phyloP scores from a whole-genome alignment of 345 rosid species.

The Raphanus sativus region DNA sequence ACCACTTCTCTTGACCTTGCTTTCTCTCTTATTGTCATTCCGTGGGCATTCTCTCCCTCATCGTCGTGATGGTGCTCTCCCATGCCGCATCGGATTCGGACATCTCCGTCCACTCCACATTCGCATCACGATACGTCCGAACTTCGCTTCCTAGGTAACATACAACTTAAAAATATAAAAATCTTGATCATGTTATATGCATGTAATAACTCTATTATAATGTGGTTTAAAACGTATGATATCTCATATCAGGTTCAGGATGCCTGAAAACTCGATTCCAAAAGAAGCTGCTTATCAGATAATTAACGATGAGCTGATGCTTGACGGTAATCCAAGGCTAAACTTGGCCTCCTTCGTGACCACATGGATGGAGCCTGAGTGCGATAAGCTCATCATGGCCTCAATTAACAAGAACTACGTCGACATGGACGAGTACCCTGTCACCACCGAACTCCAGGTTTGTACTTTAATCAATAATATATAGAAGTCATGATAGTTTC shows the following conservation, averaged over 20 bases:
- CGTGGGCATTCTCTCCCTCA: background rate
- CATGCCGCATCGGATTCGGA: slow-evolving; percentile 54
- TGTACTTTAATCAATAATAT: background rate
- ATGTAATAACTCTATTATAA: background rate
- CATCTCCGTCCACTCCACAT: slow-evolving; percentile 70
- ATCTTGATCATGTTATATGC: background rate
- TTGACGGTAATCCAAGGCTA: slow-evolving; percentile 84
- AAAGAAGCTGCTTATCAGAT: slow-evolving; percentile 96
- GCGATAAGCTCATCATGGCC: slow-evolving; percentile 85
- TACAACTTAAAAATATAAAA: background rate
- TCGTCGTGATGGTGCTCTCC: slow-evolving; percentile 58
- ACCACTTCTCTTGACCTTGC: slow-evolving; percentile 9
- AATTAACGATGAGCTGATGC: slow-evolving; percentile 80
- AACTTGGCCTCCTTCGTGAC: slow-evolving; percentile 92
- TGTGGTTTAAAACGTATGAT: background rate
- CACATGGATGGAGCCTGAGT: slow-evolving; percentile 97
- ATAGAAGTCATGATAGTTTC: background rate
- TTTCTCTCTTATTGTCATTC: background rate
- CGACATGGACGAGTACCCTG: slow-evolving; percentile 96
- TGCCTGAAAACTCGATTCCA: slow-evolving; percentile 82
- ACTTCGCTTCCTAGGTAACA: slow-evolving; percentile 64
- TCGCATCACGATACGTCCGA: slow-evolving; percentile 81
- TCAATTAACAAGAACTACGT: slow-evolving; percentile 89
- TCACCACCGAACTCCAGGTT: slow-evolving; percentile 94
- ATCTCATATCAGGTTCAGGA: slow-evolving; percentile 59